Conservation (phyloP, 805 yeast genomes). For the Candida berthetii region DNA sequence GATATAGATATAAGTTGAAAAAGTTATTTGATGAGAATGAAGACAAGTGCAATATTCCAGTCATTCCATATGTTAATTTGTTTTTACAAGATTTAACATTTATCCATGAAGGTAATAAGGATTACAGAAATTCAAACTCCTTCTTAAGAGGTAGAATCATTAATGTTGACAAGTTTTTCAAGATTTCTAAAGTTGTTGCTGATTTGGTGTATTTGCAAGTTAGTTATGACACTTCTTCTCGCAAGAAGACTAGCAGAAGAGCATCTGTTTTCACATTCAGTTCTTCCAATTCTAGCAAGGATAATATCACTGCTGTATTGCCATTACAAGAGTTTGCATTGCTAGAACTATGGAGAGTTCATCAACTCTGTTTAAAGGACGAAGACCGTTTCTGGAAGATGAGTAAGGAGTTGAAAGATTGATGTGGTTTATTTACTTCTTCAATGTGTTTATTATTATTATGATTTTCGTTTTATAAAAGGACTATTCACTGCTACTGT, state of each 20-base stretch:
- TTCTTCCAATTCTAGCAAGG: slow-evolving; percentile 13
- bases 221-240: slow-evolving; percentile 31
- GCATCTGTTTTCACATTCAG: slow-evolving; percentile 17
- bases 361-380: slow-evolving; percentile 51
- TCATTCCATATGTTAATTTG: slow-evolving; percentile 71
- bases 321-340: slow-evolving; percentile 46
- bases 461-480: too few species aligned
- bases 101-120: slow-evolving; percentile 77
- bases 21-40: slow-evolving; percentile 42
- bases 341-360: slow-evolving; percentile 65
- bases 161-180: slow-evolving; percentile 69
- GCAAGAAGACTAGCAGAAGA: slow-evolving; percentile 17
- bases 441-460: background rate
- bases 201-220: slow-evolving; percentile 66
- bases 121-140: slow-evolving; percentile 52
- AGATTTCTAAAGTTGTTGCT: slow-evolving; percentile 58
- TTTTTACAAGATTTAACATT: slow-evolving; percentile 77
- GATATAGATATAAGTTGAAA: slow-evolving; percentile 58
- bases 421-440: background rate
- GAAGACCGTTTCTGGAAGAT: slow-evolving; percentile 70
- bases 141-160: slow-evolving; percentile 44
- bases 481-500: too few species aligned
- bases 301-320: slow-evolving; percentile 25
- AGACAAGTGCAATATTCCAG: slow-evolving; percentile 39
- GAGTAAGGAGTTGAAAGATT: slow-evolving; percentile 36